A percentile compares a stretch with the other conserved stretches of the same genome.
Conservation (phyloP, 2,329 filamentous ascomycete species). For the Xylariaceae sp. region DNA sequence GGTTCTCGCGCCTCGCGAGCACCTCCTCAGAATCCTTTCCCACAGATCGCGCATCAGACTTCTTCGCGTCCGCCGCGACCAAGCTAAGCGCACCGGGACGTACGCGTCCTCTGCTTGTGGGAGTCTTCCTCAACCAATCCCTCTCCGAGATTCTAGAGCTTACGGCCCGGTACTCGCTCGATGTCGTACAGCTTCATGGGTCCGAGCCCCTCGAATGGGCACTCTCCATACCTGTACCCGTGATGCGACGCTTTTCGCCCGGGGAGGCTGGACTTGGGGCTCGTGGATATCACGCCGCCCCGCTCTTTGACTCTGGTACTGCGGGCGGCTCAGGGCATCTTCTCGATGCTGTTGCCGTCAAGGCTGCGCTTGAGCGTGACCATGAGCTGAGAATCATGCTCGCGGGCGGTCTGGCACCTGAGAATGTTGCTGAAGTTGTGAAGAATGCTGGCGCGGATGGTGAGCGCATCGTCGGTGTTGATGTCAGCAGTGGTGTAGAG, state of each 20-base stretch:
- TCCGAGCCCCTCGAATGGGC: constrained; percentile 93
- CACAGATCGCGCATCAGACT: constrained; percentile 55
- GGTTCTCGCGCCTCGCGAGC: constrained; percentile 37
- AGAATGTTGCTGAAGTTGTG: constrained; percentile 71
- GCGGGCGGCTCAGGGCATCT: constrained; percentile 70
- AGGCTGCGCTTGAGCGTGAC: constrained; percentile 63
- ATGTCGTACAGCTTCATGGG: constrained; percentile 91
- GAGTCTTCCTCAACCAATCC: constrained; percentile 91
- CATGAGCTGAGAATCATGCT: constrained; percentile 71
- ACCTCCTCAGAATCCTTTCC: constrained; percentile 24
- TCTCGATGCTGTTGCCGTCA: constrained; percentile 70
- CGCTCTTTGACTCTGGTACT: constrained; percentile 82
- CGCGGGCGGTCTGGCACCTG: constrained; percentile 78
- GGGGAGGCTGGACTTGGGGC: constrained; percentile 67
- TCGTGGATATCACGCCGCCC: constrained; percentile 78
- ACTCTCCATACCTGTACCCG: constrained; percentile 81
- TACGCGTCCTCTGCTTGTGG: constrained; percentile 74
- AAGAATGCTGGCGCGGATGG: constrained; percentile 57
- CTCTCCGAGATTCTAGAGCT: constrained; percentile 77
- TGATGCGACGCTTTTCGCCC: constrained; percentile 82
- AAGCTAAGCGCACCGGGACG: constrained; percentile 41
- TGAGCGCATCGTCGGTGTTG: constrained; percentile 72
- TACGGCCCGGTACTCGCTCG: constrained; percentile 72
- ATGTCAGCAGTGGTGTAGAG: constrained; percentile 94
- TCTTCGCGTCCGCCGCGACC: constrained; percentile 59